phyloP scores from a whole-genome alignment of 2,329 filamentous ascomycete genomes.

The Penicillium crustosum region DNA sequence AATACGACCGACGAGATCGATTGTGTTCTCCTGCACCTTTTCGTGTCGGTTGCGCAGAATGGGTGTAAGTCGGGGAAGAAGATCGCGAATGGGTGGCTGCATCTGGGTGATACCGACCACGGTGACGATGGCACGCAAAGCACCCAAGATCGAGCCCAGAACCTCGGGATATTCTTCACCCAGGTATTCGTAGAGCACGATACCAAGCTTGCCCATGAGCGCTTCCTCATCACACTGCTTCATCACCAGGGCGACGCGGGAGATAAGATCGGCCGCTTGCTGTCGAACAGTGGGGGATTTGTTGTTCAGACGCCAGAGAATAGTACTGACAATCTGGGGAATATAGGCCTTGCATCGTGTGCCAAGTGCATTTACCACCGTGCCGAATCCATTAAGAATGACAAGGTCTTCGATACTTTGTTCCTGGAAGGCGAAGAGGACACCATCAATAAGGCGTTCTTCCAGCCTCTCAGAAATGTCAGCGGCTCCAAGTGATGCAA shows the following conservation, averaged over 20 bases:
- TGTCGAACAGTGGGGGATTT: slow-evolving; percentile 96
- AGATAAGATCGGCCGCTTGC: slow-evolving; percentile 94
- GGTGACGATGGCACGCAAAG: slow-evolving; percentile 91
- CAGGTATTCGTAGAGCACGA: slow-evolving; percentile 95
- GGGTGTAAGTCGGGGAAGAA: slow-evolving; percentile 92
- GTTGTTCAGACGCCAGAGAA: slow-evolving; percentile 96
- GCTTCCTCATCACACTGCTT: slow-evolving; percentile 97
- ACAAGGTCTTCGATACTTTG: slow-evolving; percentile 95
- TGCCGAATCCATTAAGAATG: slow-evolving; percentile 96
- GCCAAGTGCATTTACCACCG: slow-evolving; percentile 91
- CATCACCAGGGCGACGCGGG: slow-evolving; percentile 97
- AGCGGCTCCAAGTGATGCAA: slow-evolving; percentile 87
- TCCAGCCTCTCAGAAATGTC: slow-evolving; percentile 92
- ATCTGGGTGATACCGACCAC: slow-evolving; percentile 97
- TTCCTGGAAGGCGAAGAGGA: slow-evolving; percentile 95
- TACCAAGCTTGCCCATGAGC: slow-evolving; percentile 89
- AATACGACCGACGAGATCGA: slow-evolving; percentile 95
- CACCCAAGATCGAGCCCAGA: slow-evolving; percentile 91
- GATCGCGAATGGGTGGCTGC: slow-evolving; percentile 96
- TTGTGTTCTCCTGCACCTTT: slow-evolving; percentile 98
- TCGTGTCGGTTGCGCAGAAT: slow-evolving; percentile 98
- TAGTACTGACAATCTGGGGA: slow-evolving; percentile 93
- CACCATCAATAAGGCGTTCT: slow-evolving; percentile 90
- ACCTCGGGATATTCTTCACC: slow-evolving; percentile 99
- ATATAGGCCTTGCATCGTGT: slow-evolving; percentile 94